These are phyloP conservation scores for Entomortierella beljakovae DNA, from an alignment of 192 early-diverging fungal genomes.

Conservation along the genomic window DNA sequence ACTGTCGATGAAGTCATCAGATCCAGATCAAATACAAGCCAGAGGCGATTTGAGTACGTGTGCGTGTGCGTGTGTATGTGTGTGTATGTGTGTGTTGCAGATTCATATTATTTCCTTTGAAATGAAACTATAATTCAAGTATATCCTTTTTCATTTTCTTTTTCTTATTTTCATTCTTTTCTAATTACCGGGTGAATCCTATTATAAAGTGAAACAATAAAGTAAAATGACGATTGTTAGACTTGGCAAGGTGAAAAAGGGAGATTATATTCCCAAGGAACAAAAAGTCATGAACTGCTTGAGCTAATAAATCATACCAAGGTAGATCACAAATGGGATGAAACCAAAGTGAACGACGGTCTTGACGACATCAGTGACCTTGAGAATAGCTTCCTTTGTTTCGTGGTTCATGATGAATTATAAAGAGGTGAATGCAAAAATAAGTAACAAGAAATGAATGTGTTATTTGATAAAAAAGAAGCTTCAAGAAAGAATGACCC, in stretches of 20 bases:
- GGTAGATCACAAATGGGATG: constrained; percentile 71
- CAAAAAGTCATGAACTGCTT: background rate
- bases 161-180: background rate
- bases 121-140: no score
- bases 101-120: background rate
- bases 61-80: background rate
- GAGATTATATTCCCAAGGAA: no score
- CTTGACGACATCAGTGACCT: constrained; percentile 65
- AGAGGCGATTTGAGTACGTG: no score
- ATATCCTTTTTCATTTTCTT: no score
- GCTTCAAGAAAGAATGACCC: background rate
- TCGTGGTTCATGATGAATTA: constrained; percentile 57
- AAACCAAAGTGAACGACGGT: constrained; percentile 70
- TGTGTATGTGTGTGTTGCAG: background rate
- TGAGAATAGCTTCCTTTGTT: constrained; percentile 65
- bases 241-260: no score
- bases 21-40: no score
- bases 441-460: background rate
- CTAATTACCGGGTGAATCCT: constrained; percentile 52
- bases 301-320: constrained; percentile 51
- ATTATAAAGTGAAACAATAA: background rate
- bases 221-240: no score
- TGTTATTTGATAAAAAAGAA: background rate
- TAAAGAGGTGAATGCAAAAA: background rate
- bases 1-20: no score